Evolutionary conservation across 305 asterid genomes (phyloP).

Genomic region (Fraxinus paxiana): DNA sequence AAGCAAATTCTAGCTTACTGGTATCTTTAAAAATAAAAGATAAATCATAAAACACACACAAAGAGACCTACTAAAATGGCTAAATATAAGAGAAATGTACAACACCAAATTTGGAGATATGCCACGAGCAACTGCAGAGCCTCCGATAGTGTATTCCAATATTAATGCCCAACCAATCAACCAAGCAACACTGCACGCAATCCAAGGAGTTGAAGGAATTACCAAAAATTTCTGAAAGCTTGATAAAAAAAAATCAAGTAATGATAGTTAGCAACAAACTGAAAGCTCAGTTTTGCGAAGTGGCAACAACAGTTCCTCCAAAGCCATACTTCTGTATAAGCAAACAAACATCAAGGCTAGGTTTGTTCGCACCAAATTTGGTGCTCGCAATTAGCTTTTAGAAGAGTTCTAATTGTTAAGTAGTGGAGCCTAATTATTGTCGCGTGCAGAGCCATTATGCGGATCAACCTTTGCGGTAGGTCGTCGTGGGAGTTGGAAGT

Average conservation of each 20-base stretch:
- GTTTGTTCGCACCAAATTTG: conserved; percentile 7
- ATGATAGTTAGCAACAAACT: background rate
- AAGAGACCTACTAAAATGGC: conserved; percentile 2
- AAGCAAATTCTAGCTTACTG: background rate
- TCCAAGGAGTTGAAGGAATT: conserved; percentile 9
- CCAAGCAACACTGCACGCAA: conserved; percentile 77
- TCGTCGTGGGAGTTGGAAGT: background rate
- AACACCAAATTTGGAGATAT: conserved; percentile 86
- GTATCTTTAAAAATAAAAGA: background rate
- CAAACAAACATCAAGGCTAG: background rate
- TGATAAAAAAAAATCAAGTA: background rate
- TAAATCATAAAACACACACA: conserved; percentile 6
- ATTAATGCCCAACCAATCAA: conserved; percentile 87
- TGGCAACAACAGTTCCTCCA: background rate
- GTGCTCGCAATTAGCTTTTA: background rate
- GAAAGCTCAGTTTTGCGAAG: background rate
- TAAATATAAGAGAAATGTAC: conserved; percentile 15
- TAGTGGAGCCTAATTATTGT: background rate
- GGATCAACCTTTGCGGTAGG: background rate
- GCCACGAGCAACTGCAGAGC: conserved; percentile 97
- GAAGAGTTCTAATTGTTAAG: background rate
- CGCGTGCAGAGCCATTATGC: background rate
- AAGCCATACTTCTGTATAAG: background rate
- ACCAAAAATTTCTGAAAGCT: background rate
- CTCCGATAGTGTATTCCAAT: conserved; percentile 92